phyloP scores from a whole-genome alignment of 2,329 filamentous ascomycete genomes.

The Diplocarpon rosae region DNA sequence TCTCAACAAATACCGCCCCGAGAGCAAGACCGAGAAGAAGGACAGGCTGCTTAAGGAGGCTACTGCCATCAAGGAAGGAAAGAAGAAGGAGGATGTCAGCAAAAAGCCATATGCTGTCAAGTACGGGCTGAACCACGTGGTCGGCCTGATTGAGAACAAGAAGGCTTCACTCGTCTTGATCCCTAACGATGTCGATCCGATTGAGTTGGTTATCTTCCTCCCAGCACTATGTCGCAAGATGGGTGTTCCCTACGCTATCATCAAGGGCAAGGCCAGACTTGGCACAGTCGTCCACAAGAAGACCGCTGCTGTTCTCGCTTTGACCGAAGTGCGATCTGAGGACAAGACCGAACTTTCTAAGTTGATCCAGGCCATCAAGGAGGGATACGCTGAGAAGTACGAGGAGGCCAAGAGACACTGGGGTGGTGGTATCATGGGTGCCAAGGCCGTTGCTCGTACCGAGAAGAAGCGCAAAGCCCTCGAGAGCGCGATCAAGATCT shows the following conservation, averaged over 20 bases:
- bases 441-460: conserved; percentile 71
- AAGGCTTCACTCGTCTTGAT: conserved; percentile 97
- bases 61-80: conserved; percentile 92
- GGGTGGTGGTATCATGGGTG: conserved; percentile 99
- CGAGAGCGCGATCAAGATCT: conserved; percentile 96
- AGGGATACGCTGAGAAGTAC: conserved; percentile 93
- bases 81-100: conserved; percentile 99
- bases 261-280: conserved; percentile 99
- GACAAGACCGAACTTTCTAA: conserved; percentile 98
- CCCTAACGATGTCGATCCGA: conserved; percentile 98
- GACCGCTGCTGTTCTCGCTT: conserved; percentile 90
- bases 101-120: conserved; percentile 99
- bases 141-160: conserved; percentile 97
- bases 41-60: conserved; percentile 98
- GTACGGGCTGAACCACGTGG: conserved; percentile 99
- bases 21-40: conserved; percentile 99
- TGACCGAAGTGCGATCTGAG: conserved; percentile 95
- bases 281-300: conserved; percentile 99
- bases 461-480: conserved; percentile 71
- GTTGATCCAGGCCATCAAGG: conserved; percentile 92
- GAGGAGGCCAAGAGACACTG: conserved; percentile 87
- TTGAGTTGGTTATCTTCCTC: conserved; percentile 98
- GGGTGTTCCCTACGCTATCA: conserved; percentile 97
- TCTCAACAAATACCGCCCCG: conserved; percentile 99
- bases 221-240: conserved; percentile 99